These are phyloP conservation scores for Lodderomyces theae DNA, from an alignment of 1,139 yeast genomes.

Conservation along the genomic window DNA sequence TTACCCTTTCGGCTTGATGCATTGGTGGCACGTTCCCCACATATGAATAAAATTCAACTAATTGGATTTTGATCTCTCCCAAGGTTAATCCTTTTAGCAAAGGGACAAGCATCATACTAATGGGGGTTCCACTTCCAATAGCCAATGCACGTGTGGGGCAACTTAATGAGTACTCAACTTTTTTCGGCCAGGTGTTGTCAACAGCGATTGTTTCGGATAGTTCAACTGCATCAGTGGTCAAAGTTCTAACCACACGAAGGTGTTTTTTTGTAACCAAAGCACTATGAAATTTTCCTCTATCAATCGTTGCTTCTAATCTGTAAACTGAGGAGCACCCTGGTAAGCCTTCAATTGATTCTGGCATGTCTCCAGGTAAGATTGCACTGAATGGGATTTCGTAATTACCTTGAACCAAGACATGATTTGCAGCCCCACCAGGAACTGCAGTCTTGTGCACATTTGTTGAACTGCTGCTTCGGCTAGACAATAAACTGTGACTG, in stretches of 20 bases:
- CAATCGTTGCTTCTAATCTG: slow-evolving; percentile 74
- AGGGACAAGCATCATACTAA: slow-evolving; percentile 74
- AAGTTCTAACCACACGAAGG: slow-evolving; percentile 80
- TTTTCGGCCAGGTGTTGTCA: slow-evolving; percentile 94
- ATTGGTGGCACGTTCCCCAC: slow-evolving; percentile 56
- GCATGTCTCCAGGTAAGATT: slow-evolving; percentile 77
- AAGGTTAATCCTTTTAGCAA: slow-evolving; percentile 74
- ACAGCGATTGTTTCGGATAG: slow-evolving; percentile 90
- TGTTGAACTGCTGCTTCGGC: slow-evolving; percentile 14
- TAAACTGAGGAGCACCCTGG: slow-evolving; percentile 83
- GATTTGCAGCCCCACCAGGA: slow-evolving; percentile 16
- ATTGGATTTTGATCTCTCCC: slow-evolving; percentile 64
- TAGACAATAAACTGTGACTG: slow-evolving; percentile 8
- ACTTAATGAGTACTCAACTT: slow-evolving; percentile 85
- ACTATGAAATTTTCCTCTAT: slow-evolving; percentile 74
- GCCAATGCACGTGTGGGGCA: slow-evolving; percentile 90
- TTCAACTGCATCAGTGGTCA: slow-evolving; percentile 85
- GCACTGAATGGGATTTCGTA: slow-evolving; percentile 90
- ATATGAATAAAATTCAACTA: slow-evolving; percentile 67
- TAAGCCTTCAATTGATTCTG: slow-evolving; percentile 88
- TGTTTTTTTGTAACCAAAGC: slow-evolving; percentile 68
- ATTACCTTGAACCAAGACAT: slow-evolving; percentile 64
- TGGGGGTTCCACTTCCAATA: slow-evolving; percentile 75
- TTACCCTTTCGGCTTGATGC: slow-evolving; percentile 57
- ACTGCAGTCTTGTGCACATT: slow-evolving; percentile 11